A percentile compares a stretch with the other conserved stretches of the same genome.
These are phyloP conservation scores for Prinsepia uniflora DNA, from an alignment of 306 rosid genomes.

Conservation along the genomic window DNA sequence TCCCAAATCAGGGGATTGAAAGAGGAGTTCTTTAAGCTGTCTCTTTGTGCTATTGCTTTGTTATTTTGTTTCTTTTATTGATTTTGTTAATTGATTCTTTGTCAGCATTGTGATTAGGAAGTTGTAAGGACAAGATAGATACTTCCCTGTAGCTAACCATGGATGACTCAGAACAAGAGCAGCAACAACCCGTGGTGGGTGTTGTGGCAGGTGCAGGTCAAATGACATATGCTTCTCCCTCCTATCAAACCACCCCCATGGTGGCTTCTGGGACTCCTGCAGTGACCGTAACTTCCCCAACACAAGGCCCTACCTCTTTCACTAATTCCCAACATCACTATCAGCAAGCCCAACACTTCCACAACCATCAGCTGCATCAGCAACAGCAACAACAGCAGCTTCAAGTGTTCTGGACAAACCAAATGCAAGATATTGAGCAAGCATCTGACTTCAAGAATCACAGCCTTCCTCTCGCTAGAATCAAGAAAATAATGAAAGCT, in stretches of 20 bases:
- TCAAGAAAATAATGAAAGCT: slow-evolving; percentile 82
- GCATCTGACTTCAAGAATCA: slow-evolving; percentile 64
- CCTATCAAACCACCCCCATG: slow-evolving; percentile 59
- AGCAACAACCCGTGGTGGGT: slow-evolving; percentile 39
- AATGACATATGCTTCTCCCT: slow-evolving; percentile 49
- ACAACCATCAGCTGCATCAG: slow-evolving; percentile 64
- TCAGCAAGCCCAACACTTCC: slow-evolving; percentile 75
- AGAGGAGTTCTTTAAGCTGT: not conserved
- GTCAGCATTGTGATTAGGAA: slow-evolving; percentile 30
- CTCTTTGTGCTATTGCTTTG: not conserved
- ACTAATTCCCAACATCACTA: slow-evolving; percentile 57
- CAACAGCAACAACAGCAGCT: slow-evolving; percentile 75
- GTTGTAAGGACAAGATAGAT: slow-evolving; percentile 29
- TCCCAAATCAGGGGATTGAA: not conserved
- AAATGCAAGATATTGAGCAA: slow-evolving; percentile 72
- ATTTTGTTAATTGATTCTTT: not conserved
- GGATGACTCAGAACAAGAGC: slow-evolving; percentile 64
- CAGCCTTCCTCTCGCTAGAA: slow-evolving; percentile 65
- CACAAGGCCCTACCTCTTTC: slow-evolving; percentile 54
- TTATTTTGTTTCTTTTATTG: not conserved
- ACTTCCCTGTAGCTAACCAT: slow-evolving; percentile 29
- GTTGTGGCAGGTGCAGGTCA: slow-evolving; percentile 43
- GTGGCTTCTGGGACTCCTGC: slow-evolving; percentile 59
- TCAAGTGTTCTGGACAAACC: slow-evolving; percentile 72
- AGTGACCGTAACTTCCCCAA: slow-evolving; percentile 43